Evolutionary conservation across 257 asterid genomes (phyloP), one percentile per base, ranked within the genome.

Genomic region (Nicotiana tabacum): DNA sequence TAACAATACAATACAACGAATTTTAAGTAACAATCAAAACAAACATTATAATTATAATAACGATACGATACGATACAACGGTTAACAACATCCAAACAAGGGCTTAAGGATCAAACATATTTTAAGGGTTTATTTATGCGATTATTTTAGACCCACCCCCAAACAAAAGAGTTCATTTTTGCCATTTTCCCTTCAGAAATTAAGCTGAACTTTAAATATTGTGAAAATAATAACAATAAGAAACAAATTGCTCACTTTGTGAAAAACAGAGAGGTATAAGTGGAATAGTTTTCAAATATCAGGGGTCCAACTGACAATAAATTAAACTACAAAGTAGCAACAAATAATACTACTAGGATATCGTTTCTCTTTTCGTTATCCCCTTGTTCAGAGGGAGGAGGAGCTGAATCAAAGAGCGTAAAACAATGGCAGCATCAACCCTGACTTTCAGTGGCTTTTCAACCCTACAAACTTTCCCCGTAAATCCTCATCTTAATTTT

Each of bases 401-500:
- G 77, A 70, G 35, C 35, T 24, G 13, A 72, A 72, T 21, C 78
- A 43, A 21, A 21, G n/a, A 32, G 58, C 21, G 35, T 1, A 70
- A 46, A 65, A 64, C 83, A 66, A 81, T 81, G 83, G 83, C 83
- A 13, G 65, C 76, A 29, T 81, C 65, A 33, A 80, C 65, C 56
- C 62, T 55, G 21, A 7, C 65, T 21, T 46, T 65, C 51, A 66
- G 24, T 64, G 10, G 66, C 15, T 48, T 81, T 64, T 48, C 83
- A 66, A 64, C 78, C 0, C 66, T 81, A 66, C 83, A 81, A 9
- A 48, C 78, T 32, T 51, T 81, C 83, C 77, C 66, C 21, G 78
- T 81, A 81, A 81, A 32, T 48, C 16, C 27, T 74, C 60, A 0
- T 21, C 7, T 11, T 74, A 48, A 6, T 13, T 51, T 74, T 6